Base-by-base conservation (phyloP, 2,329 filamentous ascomycete species). In the Sarocladium brachiariae region DNA sequence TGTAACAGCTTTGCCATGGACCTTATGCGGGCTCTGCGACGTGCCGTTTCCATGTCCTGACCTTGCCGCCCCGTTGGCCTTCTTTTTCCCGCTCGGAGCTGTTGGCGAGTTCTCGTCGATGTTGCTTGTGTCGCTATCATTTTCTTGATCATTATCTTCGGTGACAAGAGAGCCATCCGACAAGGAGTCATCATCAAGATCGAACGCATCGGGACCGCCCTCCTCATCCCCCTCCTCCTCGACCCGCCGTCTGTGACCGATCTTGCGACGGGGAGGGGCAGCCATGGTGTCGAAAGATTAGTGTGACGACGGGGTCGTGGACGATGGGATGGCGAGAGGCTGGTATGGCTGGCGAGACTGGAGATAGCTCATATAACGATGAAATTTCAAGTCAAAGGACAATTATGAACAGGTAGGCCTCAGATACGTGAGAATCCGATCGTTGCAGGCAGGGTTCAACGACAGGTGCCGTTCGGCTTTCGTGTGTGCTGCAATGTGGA, bases 141-240 rank as follows among this genome's bases (percentile, higher is more conserved):
- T 73, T 59, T 70, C 76, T 50, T 70, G 70, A 56, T 81, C 78
- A 58, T 80, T 72, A 52, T 84, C 82, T 53, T 85, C 82, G 62
- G 76, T 83, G 53, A 71, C 70, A 57, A 80, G 67, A 52, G 83
- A 85, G 56, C 78, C 81, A 53, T 86, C 83, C 56, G 77, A 83
- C 57, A 82, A 65, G 49, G 82, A 86, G 63, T 86, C 82, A 58
- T 86, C 81, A 57, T 84, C 81, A 34, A 78, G 64, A 46, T 84
- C 81, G 52, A 76, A 68, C 50, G 71, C 69, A 53, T 80, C 78
- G 49, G 67, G 71, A 53, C 73, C 75, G 56, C 71, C 77, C 56
- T 87, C 83, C 57, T 87, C 84, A 59, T 87, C 84, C 58, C 77
- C 83, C 63, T 87, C 84, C 61, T 87, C 83, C 66, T 83, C 82